These are phyloP conservation scores for Fraxinus velutina DNA, from an alignment of 305 asterid genomes.

Conservation along the genomic window DNA sequence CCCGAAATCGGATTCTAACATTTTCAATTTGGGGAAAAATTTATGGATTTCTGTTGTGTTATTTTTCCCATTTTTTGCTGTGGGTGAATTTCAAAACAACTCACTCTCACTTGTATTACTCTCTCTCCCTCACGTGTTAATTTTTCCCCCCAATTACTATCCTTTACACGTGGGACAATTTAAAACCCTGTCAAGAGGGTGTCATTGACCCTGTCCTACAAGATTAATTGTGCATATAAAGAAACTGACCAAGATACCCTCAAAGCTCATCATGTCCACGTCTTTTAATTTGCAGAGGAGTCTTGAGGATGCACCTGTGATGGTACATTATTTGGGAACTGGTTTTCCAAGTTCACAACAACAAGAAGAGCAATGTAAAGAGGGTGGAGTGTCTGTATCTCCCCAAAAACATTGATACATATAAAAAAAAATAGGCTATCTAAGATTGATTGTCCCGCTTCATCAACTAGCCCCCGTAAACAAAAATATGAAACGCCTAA, in stretches of 20 bases:
- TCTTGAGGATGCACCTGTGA: conserved; percentile 76
- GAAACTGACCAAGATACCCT: conserved; percentile 42
- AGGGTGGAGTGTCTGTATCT: conserved; percentile 55
- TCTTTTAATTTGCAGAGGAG: conserved; percentile 53
- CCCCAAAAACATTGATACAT: conserved; percentile 30
- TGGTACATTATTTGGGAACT: conserved; percentile 68
- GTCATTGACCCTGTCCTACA: no score
- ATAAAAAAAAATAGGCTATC: conserved; percentile 43
- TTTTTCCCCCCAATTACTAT: no score
- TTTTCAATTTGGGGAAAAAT: no score
- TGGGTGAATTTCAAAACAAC: no score
- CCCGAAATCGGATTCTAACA: no score
- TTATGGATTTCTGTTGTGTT: no score
- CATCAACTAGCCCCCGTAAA: neutral
- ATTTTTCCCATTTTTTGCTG: no score
- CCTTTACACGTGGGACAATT: no score
- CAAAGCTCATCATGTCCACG: conserved; percentile 54
- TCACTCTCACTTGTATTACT: no score
- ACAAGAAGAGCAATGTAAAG: conserved; percentile 70
- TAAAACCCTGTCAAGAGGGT: no score
- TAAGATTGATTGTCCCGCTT: conserved; percentile 14
- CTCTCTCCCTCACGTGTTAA: no score
- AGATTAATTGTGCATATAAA: conserved; percentile 14
- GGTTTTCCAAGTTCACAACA: conserved; percentile 54
- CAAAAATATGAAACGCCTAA: neutral